A percentile compares a stretch with the other conserved stretches of the same genome.
phyloP scores from a whole-genome alignment of 2,329 filamentous ascomycete species.

The Falciphora oryzae region DNA sequence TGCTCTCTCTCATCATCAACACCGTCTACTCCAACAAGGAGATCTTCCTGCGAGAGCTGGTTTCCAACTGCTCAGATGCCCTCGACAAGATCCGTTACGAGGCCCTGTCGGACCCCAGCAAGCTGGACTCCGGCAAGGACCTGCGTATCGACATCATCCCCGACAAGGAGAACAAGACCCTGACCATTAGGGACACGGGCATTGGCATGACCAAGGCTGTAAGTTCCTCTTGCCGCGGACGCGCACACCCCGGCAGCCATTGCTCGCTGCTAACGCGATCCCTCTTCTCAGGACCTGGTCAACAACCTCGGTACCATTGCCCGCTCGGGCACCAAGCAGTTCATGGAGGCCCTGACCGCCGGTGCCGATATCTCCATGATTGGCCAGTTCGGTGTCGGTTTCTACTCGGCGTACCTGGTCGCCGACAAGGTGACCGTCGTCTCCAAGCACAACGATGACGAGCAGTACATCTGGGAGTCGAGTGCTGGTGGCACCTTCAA shows the following conservation, averaged over 20 bases:
- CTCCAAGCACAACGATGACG: conserved; percentile 99
- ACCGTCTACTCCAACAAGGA: conserved; percentile 99
- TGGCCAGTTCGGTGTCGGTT: conserved; percentile 99
- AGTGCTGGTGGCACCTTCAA: conserved; percentile 96
- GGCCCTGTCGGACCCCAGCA: conserved; percentile 91
- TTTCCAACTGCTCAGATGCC: conserved; percentile 98
- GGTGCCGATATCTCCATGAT: conserved; percentile 99
- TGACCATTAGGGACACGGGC: conserved; percentile 96
- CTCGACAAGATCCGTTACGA: conserved; percentile 99
- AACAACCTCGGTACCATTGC: conserved; percentile 99
- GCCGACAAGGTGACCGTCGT: conserved; percentile 92
- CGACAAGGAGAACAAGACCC: conserved; percentile 93
- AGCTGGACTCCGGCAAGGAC: conserved; percentile 96
- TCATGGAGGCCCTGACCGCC: conserved; percentile 98
- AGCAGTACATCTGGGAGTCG: conserved; percentile 99
- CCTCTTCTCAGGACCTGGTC: conserved; percentile 71
- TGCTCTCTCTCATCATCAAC: conserved; percentile 99
- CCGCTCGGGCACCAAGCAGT: conserved; percentile 99
- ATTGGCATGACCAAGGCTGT: conserved; percentile 99
- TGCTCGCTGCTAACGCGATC: conserved; percentile 29
- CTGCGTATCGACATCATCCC: conserved; percentile 99
- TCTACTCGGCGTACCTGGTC: conserved; percentile 99
- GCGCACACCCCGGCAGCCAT: conserved; percentile 2
- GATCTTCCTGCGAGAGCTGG: conserved; percentile 97
- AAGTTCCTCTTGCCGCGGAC: conserved; percentile 39